A percentile compares a stretch with the other conserved stretches of the same genome.
Conservation (phyloP, 192 early-diverging fungal species). For the Chytriomyces sp. region DNA sequence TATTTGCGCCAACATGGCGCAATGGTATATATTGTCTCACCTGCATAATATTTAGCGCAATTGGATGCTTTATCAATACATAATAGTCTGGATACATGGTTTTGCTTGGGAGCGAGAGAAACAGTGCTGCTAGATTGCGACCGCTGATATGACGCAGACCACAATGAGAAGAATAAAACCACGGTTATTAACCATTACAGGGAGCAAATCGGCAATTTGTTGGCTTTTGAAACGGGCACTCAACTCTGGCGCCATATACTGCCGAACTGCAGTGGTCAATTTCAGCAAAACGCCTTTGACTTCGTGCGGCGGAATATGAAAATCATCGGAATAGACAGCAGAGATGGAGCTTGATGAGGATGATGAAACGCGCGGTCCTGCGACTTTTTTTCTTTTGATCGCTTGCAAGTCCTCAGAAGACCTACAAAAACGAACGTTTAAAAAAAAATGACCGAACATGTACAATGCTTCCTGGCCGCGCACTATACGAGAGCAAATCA, state of each 20-base stretch:
- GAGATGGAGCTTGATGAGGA: background rate
- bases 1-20: background rate
- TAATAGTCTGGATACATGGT: conserved; percentile 92
- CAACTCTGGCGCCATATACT: conserved; percentile 12
- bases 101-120: conserved; percentile 75
- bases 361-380: conserved; percentile 4
- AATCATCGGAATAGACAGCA: conserved; percentile 8
- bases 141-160: conserved; percentile 39
- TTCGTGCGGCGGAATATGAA: conserved; percentile 14
- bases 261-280: conserved; percentile 21
- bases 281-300: conserved; percentile 16
- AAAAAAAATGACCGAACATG: background rate
- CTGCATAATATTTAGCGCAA: conserved; percentile 71
- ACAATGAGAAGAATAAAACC: background rate
- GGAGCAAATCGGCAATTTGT: background rate
- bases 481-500: too few relatives aligned
- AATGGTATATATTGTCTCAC: conserved; percentile 29
- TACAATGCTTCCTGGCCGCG: background rate
- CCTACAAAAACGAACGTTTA: too few relatives aligned
- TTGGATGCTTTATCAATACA: conserved; percentile 79
- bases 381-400: background rate
- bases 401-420: background rate
- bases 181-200: background rate
- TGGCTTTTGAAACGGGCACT: background rate
- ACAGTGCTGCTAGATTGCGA: conserved; percentile 74